Conservation (phyloP, 345 rosid genomes). For the Limnanthes douglasii region DNA sequence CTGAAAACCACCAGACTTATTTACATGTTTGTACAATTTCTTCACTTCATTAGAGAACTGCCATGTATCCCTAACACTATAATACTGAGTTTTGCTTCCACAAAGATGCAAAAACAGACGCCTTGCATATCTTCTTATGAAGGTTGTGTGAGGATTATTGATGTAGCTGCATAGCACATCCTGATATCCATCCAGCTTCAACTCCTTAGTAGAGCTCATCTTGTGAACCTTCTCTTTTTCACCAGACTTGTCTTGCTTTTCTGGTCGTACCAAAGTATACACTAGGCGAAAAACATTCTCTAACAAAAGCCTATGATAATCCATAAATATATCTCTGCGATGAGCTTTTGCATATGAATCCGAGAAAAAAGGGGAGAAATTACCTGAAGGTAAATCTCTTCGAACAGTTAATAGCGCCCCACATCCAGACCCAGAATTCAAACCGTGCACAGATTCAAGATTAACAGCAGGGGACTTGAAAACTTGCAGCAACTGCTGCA, state of each 20-base stretch:
- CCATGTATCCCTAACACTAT: conserved; percentile 91
- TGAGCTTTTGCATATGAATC: conserved; percentile 96
- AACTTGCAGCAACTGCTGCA: conserved; percentile 79
- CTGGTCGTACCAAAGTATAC: conserved; percentile 92
- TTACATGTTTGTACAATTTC: conserved; percentile 67
- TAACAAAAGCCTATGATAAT: conserved; percentile 76
- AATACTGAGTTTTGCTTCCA: conserved; percentile 95
- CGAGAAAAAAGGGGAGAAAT: conserved; percentile 94
- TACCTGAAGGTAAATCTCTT: conserved; percentile 89
- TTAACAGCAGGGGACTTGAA: conserved; percentile 58
- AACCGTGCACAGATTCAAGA: conserved; percentile 47
- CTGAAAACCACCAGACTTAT: conserved; percentile 86
- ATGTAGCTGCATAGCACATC: conserved; percentile 96
- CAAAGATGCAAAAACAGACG: conserved; percentile 93
- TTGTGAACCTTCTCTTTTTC: conserved; percentile 74
- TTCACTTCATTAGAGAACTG: conserved; percentile 88
- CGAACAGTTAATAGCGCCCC: conserved; percentile 81
- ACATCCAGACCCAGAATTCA: conserved; percentile 75
- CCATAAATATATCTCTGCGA: conserved; percentile 69
- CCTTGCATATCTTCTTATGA: conserved; percentile 95
- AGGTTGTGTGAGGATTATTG: conserved; percentile 86
- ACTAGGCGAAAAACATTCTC: conserved; percentile 91
- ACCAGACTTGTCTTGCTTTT: conserved; percentile 86
- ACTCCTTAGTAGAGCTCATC: conserved; percentile 48
- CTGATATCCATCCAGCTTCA: conserved; percentile 93